These are phyloP conservation scores for Erodium moschatum DNA, from an alignment of 441 rosid species.

Conservation along the genomic window DNA sequence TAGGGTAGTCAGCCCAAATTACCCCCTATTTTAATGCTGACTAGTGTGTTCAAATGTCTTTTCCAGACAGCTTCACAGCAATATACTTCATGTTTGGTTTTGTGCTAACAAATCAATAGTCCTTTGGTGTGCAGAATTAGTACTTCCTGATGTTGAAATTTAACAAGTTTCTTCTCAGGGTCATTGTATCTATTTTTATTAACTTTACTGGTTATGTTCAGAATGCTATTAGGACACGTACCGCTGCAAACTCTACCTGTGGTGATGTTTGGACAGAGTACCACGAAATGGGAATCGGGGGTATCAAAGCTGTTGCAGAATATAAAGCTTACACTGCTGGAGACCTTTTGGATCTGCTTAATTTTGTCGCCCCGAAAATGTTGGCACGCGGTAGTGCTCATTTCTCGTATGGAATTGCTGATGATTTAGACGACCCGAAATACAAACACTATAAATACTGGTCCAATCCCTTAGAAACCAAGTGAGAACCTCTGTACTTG, in stretches of 20 bases:
- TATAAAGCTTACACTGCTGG: slow-evolving; percentile 70
- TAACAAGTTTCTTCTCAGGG: too few species aligned
- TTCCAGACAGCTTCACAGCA: too few species aligned
- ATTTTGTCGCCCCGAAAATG: slow-evolving; percentile 87
- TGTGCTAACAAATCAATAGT: too few species aligned
- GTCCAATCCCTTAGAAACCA: slow-evolving; percentile 92
- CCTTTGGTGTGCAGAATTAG: too few species aligned
- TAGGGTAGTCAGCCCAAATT: too few species aligned
- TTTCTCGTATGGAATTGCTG: slow-evolving; percentile 91
- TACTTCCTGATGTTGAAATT: too few species aligned
- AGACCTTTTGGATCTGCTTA: slow-evolving; percentile 53
- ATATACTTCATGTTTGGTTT: too few species aligned
- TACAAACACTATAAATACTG: slow-evolving; percentile 73
- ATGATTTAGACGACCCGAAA: slow-evolving; percentile 78
- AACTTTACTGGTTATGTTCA: slow-evolving; percentile 27
- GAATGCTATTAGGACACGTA: slow-evolving; percentile 77
- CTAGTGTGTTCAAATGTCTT: too few species aligned
- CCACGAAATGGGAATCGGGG: slow-evolving; percentile 85
- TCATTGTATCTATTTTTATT: slow-evolving; percentile 9
- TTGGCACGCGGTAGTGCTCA: slow-evolving; percentile 83
- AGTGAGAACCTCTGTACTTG: slow-evolving; percentile 36
- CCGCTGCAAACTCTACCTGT: slow-evolving; percentile 59
- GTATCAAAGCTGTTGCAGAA: slow-evolving; percentile 74
- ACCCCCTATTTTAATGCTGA: too few species aligned
- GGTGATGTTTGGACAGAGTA: slow-evolving; percentile 94